Conservation (phyloP, 108 stramenopile genomes). For the Aurantiochytrium sp. region DNA sequence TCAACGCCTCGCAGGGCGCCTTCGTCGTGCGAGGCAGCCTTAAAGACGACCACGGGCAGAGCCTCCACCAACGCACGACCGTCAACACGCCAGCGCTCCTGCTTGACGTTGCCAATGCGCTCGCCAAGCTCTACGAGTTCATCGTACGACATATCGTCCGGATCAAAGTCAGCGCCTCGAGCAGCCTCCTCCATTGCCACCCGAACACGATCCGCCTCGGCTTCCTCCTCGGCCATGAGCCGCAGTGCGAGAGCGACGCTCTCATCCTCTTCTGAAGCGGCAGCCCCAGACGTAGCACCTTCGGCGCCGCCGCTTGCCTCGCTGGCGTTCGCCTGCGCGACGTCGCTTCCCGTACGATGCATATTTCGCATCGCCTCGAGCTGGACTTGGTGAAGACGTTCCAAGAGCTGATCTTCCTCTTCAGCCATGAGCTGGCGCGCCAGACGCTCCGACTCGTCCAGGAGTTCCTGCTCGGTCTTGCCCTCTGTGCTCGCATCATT, state of each 20-base stretch:
- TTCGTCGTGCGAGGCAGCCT: not conserved
- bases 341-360: not conserved
- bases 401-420: not conserved
- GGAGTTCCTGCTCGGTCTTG: not conserved
- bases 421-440: constrained; percentile 1
- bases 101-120: constrained; percentile 8
- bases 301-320: not conserved
- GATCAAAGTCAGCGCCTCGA: not conserved
- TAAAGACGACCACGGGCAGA: not conserved
- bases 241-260: not conserved
- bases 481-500: not conserved
- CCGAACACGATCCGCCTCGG: not conserved
- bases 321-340: not conserved
- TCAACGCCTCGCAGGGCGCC: not conserved
- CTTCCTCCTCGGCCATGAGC: not conserved
- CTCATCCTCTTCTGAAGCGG: not conserved
- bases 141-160: constrained; percentile 5
- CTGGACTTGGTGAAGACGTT: not conserved
- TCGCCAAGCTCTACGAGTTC: not conserved
- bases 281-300: not conserved
- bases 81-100: constrained; percentile 3
- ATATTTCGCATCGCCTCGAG: not conserved
- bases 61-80: not conserved
- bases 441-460: not conserved
- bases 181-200: not conserved